A percentile compares a stretch with the other conserved stretches of the same genome.
Evolutionary conservation across 345 rosid genomes (phyloP).

Genomic region (Eucalyptus pumila): DNA sequence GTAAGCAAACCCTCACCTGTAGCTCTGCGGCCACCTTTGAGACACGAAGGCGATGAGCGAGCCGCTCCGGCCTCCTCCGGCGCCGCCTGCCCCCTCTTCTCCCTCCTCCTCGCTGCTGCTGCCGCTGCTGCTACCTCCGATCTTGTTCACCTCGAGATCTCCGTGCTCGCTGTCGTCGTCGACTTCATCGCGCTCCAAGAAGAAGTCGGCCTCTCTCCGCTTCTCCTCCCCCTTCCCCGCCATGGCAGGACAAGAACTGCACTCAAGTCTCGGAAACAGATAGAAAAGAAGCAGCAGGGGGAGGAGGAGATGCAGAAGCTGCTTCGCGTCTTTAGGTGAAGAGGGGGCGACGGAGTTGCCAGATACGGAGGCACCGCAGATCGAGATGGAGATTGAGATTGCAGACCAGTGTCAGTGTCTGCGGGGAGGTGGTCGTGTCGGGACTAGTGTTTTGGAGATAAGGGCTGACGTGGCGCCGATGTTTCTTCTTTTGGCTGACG

Average conservation of each 20-base stretch:
- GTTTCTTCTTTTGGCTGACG: background rate
- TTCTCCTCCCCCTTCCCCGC: conserved; percentile 7
- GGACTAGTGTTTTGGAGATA: background rate
- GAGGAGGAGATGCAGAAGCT: no score
- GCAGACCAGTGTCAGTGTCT: background rate
- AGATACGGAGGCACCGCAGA: background rate
- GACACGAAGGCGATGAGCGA: conserved; percentile 14
- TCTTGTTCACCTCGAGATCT: conserved; percentile 22
- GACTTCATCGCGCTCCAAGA: conserved; percentile 16
- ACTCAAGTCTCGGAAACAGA: background rate
- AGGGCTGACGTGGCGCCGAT: background rate
- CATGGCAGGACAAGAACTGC: background rate
- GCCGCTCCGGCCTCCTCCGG: background rate
- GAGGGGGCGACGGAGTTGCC: background rate
- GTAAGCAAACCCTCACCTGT: conserved; percentile 21
- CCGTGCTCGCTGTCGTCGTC: conserved; percentile 11
- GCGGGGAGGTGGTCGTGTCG: background rate
- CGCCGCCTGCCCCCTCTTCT: background rate
- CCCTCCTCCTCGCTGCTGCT: conserved; percentile 10
- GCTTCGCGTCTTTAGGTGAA: background rate
- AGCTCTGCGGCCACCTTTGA: conserved; percentile 79
- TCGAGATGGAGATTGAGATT: background rate
- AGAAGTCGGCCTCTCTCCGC: conserved; percentile 6
- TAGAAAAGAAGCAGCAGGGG: background rate
- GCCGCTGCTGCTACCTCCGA: background rate